Evolutionary conservation across 257 asterid species (phyloP).

Genomic region (Przewalskia tangutica): DNA sequence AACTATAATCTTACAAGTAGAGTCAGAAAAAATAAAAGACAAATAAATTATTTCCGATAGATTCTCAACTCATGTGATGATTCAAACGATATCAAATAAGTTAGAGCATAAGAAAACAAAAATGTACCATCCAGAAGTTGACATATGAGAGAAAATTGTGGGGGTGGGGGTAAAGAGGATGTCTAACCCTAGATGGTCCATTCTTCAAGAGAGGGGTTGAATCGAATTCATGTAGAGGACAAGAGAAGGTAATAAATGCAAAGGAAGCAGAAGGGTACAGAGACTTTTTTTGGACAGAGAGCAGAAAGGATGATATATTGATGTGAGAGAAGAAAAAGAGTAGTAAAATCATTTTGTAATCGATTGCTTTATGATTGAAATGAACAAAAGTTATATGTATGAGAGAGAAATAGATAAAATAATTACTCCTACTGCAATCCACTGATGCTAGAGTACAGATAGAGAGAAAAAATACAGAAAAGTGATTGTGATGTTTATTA

Average conservation of each 20-base stretch:
- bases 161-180: neutral
- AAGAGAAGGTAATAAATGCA: conserved; percentile 44
- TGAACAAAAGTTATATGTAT: neutral
- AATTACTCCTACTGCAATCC: neutral
- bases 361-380: conserved; percentile 87
- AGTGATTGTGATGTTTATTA: neutral
- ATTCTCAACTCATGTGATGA: too few species aligned
- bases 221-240: neutral
- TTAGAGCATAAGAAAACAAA: neutral
- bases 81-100: too few species aligned
- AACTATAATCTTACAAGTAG: too few species aligned
- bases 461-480: neutral
- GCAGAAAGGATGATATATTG: conserved; percentile 46
- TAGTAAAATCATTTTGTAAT: conserved; percentile 73
- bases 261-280: conserved; percentile 57
- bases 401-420: conserved; percentile 3
- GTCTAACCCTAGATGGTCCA: conserved; percentile 51
- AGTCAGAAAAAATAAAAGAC: too few species aligned
- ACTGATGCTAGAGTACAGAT: neutral
- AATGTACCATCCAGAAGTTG: conserved; percentile 30
- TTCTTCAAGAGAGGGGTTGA: conserved; percentile 31
- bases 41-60: too few species aligned
- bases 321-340: conserved; percentile 36
- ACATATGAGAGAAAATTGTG: conserved; percentile 18
- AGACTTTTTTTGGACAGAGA: conserved; percentile 65